Evolutionary conservation across 2,329 filamentous ascomycete genomes (phyloP), one percentile per base, ranked within the genome.

Genomic region (Microdochium paspali): DNA sequence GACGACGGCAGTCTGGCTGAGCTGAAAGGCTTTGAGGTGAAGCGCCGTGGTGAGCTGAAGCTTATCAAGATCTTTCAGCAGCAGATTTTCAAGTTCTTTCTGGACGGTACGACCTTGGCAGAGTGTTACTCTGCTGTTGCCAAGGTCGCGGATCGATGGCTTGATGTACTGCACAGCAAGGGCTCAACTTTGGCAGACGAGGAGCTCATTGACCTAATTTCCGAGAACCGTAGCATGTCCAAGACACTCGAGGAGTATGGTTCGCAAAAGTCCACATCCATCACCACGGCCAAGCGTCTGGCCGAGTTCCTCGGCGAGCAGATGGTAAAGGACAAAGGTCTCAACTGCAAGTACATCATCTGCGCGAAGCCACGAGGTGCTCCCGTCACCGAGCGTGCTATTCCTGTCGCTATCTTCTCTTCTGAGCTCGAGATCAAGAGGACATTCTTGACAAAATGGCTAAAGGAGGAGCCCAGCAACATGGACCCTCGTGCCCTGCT

Each of bases 271-370:
- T 97, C 91, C 0, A 98, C 93, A 1, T 95, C 93, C n/a, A 98
- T 99, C 63, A 99, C 93, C 2, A 99, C 93, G 0, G 93, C 93
- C 10, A 93, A 85, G 59, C 89, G 93, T 52, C 69, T 99, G 39
- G 93, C 93, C 30, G 93, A 98, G 60, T 99, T 99, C 62, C 63
- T 99, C 52, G 93, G 93, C 30, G 91, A 96, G 63, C 90, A 95
- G 61, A 99, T 99, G 94, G 84, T 96, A 58, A 98, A 98, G 62
- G 94, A 99, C 68, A 98, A 97, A 66, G 93, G 93, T 3, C 67
- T 99, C 56, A 98, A 98, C 71, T 99, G 93, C 82, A 97, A 97
- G 68, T 99, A 97, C 66, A 96, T 99, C 63, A 96, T 99, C 60
- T 95, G 90, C 46, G 79, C 89, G 13, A 81, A 79, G 53, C 93